phyloP scores from a whole-genome alignment of 2,329 filamentous ascomycete species.

The Xylariaceae sp. region DNA sequence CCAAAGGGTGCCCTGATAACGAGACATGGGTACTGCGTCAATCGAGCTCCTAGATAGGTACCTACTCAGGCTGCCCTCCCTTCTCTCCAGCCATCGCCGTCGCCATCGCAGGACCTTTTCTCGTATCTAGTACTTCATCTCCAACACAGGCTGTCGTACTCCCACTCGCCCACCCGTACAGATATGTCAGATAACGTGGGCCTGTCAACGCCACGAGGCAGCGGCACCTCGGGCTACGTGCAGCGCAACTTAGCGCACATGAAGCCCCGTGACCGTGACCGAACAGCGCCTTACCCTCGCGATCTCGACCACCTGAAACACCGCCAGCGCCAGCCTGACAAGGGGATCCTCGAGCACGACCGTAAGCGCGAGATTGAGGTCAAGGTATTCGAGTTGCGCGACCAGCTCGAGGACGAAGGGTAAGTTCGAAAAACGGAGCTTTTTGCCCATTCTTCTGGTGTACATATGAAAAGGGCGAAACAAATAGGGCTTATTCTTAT shows the following conservation, averaged over 20 bases:
- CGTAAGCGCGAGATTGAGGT: constrained; percentile 87
- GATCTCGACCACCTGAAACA: constrained; percentile 67
- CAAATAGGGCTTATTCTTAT: too few relatives aligned
- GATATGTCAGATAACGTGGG: constrained; percentile 95
- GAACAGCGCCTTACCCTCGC: constrained; percentile 66
- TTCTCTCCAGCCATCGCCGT: constrained; percentile 4
- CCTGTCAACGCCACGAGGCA: constrained; percentile 87
- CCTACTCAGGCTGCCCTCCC: constrained; percentile 13
- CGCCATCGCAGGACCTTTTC: background rate
- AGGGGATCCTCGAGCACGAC: constrained; percentile 91
- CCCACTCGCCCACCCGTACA: background rate
- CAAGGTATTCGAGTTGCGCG: constrained; percentile 84
- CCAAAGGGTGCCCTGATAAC: too few relatives aligned
- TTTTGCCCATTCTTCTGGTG: background rate
- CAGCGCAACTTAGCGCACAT: constrained; percentile 92
- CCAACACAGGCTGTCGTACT: background rate
- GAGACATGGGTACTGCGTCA: too few relatives aligned
- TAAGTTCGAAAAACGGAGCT: constrained; percentile 38
- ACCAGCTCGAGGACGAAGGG: constrained; percentile 88
- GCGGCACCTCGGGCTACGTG: constrained; percentile 94
- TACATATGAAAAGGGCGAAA: constrained; percentile 12
- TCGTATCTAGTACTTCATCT: background rate
- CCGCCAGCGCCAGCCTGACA: constrained; percentile 78
- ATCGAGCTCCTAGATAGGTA: too few relatives aligned
- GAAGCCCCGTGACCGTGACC: constrained; percentile 77